phyloP scores from a whole-genome alignment of 805 yeast species.

The Kazachstania bromeliacearum region DNA sequence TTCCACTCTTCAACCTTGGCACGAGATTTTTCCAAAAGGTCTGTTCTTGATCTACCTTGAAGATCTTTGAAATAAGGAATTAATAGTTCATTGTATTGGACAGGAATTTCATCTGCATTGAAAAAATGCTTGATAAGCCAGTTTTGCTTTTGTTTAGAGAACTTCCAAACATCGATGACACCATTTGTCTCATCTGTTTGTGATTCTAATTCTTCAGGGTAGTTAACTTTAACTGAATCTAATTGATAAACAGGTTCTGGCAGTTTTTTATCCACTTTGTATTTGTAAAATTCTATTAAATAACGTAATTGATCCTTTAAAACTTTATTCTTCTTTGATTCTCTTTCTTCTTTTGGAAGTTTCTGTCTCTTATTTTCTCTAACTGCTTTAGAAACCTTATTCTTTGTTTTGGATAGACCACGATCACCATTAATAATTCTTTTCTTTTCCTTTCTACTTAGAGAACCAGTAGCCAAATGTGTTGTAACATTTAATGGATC shows the following conservation, averaged over 20 bases:
- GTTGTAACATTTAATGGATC: slow-evolving; percentile 31
- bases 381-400: slow-evolving; percentile 12
- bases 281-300: slow-evolving; percentile 26
- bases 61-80: slow-evolving; percentile 24
- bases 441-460: slow-evolving; percentile 26
- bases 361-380: slow-evolving; percentile 22
- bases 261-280: slow-evolving; percentile 17
- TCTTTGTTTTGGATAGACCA: slow-evolving; percentile 4
- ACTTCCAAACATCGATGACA: slow-evolving; percentile 29
- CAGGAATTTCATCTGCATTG: slow-evolving; percentile 20
- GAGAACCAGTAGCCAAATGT: slow-evolving; percentile 28
- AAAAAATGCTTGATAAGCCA: slow-evolving; percentile 30
- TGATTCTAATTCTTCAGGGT: slow-evolving; percentile 8
- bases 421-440: slow-evolving; percentile 20
- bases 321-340: slow-evolving; percentile 16
- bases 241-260: slow-evolving; percentile 16
- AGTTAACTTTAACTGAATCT: slow-evolving; percentile 19
- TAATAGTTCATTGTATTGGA: slow-evolving; percentile 20
- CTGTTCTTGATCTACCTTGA: slow-evolving; percentile 18
- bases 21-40: slow-evolving; percentile 15
- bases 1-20: slow-evolving; percentile 20
- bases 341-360: slow-evolving; percentile 21
- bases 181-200: slow-evolving; percentile 7
- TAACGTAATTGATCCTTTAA: slow-evolving; percentile 29
- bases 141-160: slow-evolving; percentile 30